These are phyloP conservation scores for Phaseolus lunatus DNA, from an alignment of 306 rosid genomes.

Conservation along the genomic window DNA sequence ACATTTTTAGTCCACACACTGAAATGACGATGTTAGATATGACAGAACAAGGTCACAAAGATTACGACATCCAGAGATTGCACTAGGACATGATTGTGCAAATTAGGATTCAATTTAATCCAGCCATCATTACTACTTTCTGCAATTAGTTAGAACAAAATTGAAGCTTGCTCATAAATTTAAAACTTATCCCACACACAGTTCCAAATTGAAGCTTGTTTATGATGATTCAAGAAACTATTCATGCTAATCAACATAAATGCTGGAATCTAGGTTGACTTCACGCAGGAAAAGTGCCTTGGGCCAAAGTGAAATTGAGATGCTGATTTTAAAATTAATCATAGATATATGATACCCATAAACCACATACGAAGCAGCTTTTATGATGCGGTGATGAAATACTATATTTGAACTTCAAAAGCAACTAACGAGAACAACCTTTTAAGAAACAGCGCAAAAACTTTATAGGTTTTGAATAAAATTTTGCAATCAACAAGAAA, in stretches of 20 bases:
- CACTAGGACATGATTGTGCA: background rate
- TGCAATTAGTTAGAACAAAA: conserved; percentile 11
- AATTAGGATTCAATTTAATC: background rate
- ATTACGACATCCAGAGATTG: background rate
- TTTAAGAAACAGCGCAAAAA: background rate
- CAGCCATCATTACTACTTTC: background rate
- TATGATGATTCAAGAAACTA: background rate
- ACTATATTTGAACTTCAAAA: background rate
- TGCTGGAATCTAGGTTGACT: conserved; percentile 9
- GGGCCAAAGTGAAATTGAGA: conserved; percentile 1
- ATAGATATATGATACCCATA: background rate
- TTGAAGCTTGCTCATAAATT: conserved; percentile 18
- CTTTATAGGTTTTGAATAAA: background rate
- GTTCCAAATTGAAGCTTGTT: background rate
- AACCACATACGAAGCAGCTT: conserved; percentile 16
- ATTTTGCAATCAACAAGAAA: conserved; percentile 3
- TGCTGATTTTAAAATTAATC: background rate
- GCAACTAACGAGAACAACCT: background rate
- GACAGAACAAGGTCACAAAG: conserved; percentile 21
- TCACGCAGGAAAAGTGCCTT: background rate
- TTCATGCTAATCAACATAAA: background rate
- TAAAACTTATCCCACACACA: conserved; percentile 7
- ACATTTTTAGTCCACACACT: conserved; percentile 59
- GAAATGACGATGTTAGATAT: conserved; percentile 44
- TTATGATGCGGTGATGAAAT: background rate